Conservation (phyloP, 768 basidiomycete genomes). For the Chalciporus piperatus region DNA sequence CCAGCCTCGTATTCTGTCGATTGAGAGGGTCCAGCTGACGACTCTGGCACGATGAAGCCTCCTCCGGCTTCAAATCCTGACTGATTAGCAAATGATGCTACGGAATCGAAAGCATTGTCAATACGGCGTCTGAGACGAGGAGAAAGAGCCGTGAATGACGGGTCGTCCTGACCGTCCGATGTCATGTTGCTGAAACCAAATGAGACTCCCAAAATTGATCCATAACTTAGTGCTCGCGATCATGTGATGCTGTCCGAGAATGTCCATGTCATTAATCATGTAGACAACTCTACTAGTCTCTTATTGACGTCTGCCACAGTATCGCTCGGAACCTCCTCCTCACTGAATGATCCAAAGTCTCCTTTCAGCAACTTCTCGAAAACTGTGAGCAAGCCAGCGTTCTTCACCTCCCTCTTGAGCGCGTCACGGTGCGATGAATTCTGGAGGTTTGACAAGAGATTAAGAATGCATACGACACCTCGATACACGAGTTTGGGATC, state of each 20-base stretch:
- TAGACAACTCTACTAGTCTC: conserved; percentile 31
- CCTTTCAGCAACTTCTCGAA: conserved; percentile 50
- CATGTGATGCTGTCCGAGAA: neutral
- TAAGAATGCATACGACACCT: conserved; percentile 70
- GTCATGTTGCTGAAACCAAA: conserved; percentile 9
- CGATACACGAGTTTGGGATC: conserved; percentile 73
- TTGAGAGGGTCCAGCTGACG: conserved; percentile 10
- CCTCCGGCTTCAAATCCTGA: conserved; percentile 20
- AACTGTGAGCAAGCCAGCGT: conserved; percentile 50
- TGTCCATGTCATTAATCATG: no score
- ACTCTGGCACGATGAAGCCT: conserved; percentile 35
- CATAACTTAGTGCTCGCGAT: no score
- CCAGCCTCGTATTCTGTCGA: conserved; percentile 21
- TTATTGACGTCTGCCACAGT: conserved; percentile 54
- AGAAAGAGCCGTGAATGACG: conserved; percentile 43
- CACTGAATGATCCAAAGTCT: conserved; percentile 32
- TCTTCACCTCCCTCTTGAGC: conserved; percentile 51
- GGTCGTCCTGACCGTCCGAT: conserved; percentile 16
- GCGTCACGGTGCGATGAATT: conserved; percentile 37
- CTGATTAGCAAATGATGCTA: conserved; percentile 8
- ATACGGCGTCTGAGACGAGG: conserved; percentile 42
- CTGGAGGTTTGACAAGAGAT: conserved; percentile 51
- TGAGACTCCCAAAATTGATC: no score
- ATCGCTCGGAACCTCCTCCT: conserved; percentile 40
- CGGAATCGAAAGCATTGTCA: conserved; percentile 49